Conservation (phyloP, 2,329 filamentous ascomycete genomes). For the Macroventuria anomochaeta region DNA sequence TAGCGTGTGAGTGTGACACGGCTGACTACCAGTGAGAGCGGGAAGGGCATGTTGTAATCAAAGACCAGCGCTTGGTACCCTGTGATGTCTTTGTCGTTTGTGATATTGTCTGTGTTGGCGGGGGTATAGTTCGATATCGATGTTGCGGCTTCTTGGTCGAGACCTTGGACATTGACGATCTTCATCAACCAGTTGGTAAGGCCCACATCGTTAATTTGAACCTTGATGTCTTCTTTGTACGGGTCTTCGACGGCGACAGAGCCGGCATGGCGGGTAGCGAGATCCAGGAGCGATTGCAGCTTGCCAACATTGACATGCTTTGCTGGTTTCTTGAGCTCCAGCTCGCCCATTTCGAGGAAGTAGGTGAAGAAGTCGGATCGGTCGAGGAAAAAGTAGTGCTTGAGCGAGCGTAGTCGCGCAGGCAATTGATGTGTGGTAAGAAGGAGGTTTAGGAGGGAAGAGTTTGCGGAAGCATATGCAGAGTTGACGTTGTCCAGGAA, state of each 20-base stretch:
- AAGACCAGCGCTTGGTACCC: slow-evolving; percentile 94
- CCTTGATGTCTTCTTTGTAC: slow-evolving; percentile 98
- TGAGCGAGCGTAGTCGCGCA: slow-evolving; percentile 84
- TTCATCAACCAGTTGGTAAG: slow-evolving; percentile 94
- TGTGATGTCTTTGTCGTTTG: slow-evolving; percentile 83
- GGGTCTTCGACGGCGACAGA: slow-evolving; percentile 92
- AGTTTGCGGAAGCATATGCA: slow-evolving; percentile 94
- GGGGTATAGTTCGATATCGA: slow-evolving; percentile 74
- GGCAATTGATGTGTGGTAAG: slow-evolving; percentile 92
- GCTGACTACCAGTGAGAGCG: slow-evolving; percentile 92
- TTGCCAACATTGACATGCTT: slow-evolving; percentile 90
- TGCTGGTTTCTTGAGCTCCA: slow-evolving; percentile 88
- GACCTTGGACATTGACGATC: slow-evolving; percentile 94
- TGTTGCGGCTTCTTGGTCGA: slow-evolving; percentile 78
- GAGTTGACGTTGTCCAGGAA: slow-evolving; percentile 96
- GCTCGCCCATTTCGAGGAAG: slow-evolving; percentile 89
- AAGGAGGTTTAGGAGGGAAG: slow-evolving; percentile 86
- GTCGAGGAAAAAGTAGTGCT: slow-evolving; percentile 99
- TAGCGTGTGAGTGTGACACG: slow-evolving; percentile 97
- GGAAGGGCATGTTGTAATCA: slow-evolving; percentile 93
- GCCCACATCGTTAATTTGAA: slow-evolving; percentile 94
- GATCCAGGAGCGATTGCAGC: slow-evolving; percentile 91
- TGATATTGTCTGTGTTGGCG: slow-evolving; percentile 60
- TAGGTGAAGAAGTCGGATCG: slow-evolving; percentile 98
- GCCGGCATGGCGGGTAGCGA: slow-evolving; percentile 94